Conservation (phyloP, 2,329 filamentous ascomycete species). For the Thermothelomyces thermophilus region DNA sequence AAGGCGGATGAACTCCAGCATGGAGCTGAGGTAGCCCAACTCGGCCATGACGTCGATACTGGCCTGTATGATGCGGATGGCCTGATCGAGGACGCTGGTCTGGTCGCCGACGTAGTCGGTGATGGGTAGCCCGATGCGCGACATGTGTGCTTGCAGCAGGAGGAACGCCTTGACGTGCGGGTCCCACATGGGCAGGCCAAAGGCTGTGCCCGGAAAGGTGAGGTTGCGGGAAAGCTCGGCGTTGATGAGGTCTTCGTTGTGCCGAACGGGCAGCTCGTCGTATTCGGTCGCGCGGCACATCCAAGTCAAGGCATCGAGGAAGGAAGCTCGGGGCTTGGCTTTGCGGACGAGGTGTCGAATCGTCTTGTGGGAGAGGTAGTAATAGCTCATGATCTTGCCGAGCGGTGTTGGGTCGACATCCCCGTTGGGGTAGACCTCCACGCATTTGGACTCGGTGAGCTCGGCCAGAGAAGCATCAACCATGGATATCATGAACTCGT, state of each 20-base stretch:
- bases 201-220: conserved; percentile 51
- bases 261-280: conserved; percentile 92
- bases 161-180: conserved; percentile 96
- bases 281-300: conserved; percentile 93
- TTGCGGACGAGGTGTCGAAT: conserved; percentile 76
- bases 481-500: conserved; percentile 90
- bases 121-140: conserved; percentile 84
- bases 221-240: conserved; percentile 78
- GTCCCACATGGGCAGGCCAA: conserved; percentile 92
- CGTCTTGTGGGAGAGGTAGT: conserved; percentile 93
- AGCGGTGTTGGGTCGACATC: conserved; percentile 85
- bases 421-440: conserved; percentile 75
- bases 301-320: conserved; percentile 81
- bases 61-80: conserved; percentile 93
- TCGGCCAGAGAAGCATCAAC: conserved; percentile 81
- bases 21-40: conserved; percentile 72
- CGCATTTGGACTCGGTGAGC: conserved; percentile 76
- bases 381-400: conserved; percentile 99
- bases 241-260: conserved; percentile 98
- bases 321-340: conserved; percentile 67
- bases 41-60: conserved; percentile 91
- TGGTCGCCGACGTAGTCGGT: conserved; percentile 96
- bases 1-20: conserved; percentile 72
- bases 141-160: conserved; percentile 90
- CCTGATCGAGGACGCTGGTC: conserved; percentile 82